phyloP scores from a whole-genome alignment of 257 asterid genomes.

The Fraxinus excelsior region DNA sequence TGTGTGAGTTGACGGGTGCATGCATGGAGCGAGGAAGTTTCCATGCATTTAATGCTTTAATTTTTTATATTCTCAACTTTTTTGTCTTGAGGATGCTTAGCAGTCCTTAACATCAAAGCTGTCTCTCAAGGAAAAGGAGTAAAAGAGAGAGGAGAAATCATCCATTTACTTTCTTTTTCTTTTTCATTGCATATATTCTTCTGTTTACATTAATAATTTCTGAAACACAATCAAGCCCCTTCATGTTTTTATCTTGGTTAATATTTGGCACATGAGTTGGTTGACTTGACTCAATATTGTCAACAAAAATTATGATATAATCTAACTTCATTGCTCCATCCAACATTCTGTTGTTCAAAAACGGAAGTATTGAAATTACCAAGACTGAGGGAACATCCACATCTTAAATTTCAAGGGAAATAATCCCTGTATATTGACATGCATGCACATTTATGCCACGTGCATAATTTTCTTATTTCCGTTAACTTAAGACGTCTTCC shows the following conservation, averaged over 20 bases:
- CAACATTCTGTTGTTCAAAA: not conserved
- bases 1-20: not conserved
- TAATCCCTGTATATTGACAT: not conserved
- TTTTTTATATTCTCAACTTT: not conserved
- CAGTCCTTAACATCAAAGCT: not conserved
- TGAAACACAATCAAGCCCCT: not conserved
- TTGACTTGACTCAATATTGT: not conserved
- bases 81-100: not conserved
- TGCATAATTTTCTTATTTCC: not conserved
- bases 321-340: not conserved
- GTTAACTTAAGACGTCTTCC: not conserved
- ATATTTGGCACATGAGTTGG: not conserved
- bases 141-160: not conserved
- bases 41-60: not conserved
- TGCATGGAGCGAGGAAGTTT: not conserved
- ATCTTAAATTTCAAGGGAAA: not conserved
- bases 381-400: not conserved
- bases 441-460: conserved; percentile 4
- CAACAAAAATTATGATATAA: not conserved
- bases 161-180: not conserved
- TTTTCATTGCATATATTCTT: not conserved
- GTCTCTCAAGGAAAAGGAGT: not conserved
- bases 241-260: not conserved
- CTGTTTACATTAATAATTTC: not conserved
- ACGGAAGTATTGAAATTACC: not conserved